phyloP scores from a whole-genome alignment of 2,329 filamentous ascomycete species.

The Pseudomassariella vexata region DNA sequence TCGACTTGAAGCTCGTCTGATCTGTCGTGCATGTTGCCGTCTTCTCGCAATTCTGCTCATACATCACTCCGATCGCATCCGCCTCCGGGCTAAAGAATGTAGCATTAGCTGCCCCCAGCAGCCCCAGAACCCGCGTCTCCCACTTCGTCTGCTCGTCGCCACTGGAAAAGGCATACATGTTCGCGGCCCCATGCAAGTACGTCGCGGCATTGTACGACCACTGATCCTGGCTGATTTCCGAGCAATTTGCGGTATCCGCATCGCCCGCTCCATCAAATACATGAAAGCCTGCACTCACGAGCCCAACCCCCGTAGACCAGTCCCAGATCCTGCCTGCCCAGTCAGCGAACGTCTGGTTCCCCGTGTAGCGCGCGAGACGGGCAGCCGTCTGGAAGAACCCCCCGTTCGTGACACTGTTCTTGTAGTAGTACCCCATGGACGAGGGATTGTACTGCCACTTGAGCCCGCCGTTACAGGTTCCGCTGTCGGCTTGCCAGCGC shows the following conservation, averaged over 20 bases:
- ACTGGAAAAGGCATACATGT: constrained; percentile 34
- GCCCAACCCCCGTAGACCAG: constrained; percentile 31
- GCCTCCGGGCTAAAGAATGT: constrained; percentile 19
- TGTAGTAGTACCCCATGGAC: constrained; percentile 43
- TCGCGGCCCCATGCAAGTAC: constrained; percentile 31
- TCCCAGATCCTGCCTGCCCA: constrained; percentile 52
- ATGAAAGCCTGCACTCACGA: constrained; percentile 28
- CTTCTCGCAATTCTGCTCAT: constrained; percentile 32
- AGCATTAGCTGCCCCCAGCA: constrained; percentile 23
- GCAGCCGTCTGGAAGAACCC: constrained; percentile 33
- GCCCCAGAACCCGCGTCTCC: constrained; percentile 23
- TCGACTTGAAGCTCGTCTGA: constrained; percentile 26
- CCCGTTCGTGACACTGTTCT: constrained; percentile 29
- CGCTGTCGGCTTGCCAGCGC: constrained; percentile 45
- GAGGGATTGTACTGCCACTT: constrained; percentile 55
- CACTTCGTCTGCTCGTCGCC: constrained; percentile 21
- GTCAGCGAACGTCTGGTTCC: constrained; percentile 49
- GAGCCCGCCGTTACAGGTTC: constrained; percentile 46
- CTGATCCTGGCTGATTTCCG: constrained; percentile 19
- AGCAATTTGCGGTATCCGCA: constrained; percentile 21
- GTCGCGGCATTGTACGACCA: constrained; percentile 40
- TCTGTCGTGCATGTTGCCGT: constrained; percentile 30
- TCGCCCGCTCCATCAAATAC: constrained; percentile 33
- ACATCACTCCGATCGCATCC: constrained; percentile 23
- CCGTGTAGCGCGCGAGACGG: constrained; percentile 51